Conservation (phyloP, 2,329 filamentous ascomycete species). For the Diaporthe longicolla region DNA sequence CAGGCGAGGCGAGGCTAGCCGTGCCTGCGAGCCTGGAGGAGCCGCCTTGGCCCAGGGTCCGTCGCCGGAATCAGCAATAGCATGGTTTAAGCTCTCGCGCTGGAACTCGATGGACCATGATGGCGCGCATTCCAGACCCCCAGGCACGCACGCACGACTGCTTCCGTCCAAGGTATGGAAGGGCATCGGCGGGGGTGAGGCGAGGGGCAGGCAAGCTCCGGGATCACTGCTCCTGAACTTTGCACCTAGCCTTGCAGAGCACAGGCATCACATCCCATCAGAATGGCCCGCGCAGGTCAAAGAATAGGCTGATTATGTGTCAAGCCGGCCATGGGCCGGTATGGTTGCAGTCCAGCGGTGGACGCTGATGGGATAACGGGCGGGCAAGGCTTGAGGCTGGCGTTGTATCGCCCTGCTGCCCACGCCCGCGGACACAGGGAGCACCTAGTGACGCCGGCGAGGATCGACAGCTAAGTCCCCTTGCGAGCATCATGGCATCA, state of each 20-base stretch:
- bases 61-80: constrained; percentile 32
- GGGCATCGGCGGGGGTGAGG: not conserved
- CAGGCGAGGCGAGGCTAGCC: constrained; percentile 12
- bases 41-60: not conserved
- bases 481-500: constrained; percentile 19
- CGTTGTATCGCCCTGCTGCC: constrained; percentile 5
- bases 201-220: not conserved
- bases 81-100: constrained; percentile 9
- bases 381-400: constrained; percentile 11
- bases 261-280: constrained; percentile 19
- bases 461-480: constrained; percentile 23
- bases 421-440: constrained; percentile 3
- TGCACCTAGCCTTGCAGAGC: not conserved
- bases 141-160: too few relatives aligned
- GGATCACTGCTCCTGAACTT: not conserved
- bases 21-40: constrained; percentile 5
- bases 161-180: not conserved
- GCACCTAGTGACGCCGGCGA: not conserved
- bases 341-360: not conserved
- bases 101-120: constrained; percentile 30
- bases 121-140: constrained; percentile 24
- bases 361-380: constrained; percentile 2
- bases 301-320: constrained; percentile 26
- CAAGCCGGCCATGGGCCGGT: constrained; percentile 3
- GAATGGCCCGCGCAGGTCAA: constrained; percentile 22